Base-by-base conservation (phyloP, 768 basidiomycete genomes). In the Hebeloma cylindrosporum region DNA sequence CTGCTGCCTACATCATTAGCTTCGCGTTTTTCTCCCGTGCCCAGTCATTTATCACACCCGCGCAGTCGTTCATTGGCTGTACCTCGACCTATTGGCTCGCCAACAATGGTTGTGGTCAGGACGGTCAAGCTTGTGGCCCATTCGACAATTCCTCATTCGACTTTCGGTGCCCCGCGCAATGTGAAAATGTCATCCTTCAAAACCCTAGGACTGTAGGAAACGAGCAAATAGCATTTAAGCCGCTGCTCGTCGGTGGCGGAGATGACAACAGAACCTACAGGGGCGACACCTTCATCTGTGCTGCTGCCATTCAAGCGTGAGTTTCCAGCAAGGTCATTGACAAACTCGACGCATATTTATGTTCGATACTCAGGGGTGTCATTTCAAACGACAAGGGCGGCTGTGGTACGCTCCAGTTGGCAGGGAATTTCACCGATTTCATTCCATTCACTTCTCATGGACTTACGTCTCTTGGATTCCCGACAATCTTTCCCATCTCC, bases 241-340 rank as follows among this genome's bases (percentile, higher is more conserved):
- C 90, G 5, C 70, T 93, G 17, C 72, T 93, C 35, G 85, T 93
- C 2, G 91, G 92, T n/a, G 92, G 92, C 13, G 88, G 90, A 2
- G 89, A 91, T 64, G 49, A 49, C 0, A 71, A 81, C 35, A 59
- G 60, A 29, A 92, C 89, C 3, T 93, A 93, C 57, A 76, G 92
- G 57, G 88, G 82, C 2, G 92, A 93, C 60, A 82, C 75, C 44
- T 93, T 93, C 60, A 78, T 93, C 27, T 93, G 92, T 60, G 80
- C 88, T 30, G 82, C 91, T 30, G 91, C 88, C 29, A 71, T 83
- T 29, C 90, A 93, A 69, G 80, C 82, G 83, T 91, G 60, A 63
- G 79, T 75, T 10, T 40, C 43, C 29, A 11, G 33, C 22, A 40
- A 22, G 34, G 47, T 14, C 45, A 22, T 50, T 25, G 5, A 21